Conservation (phyloP, 805 yeast species). For the Candida adriatica region DNA sequence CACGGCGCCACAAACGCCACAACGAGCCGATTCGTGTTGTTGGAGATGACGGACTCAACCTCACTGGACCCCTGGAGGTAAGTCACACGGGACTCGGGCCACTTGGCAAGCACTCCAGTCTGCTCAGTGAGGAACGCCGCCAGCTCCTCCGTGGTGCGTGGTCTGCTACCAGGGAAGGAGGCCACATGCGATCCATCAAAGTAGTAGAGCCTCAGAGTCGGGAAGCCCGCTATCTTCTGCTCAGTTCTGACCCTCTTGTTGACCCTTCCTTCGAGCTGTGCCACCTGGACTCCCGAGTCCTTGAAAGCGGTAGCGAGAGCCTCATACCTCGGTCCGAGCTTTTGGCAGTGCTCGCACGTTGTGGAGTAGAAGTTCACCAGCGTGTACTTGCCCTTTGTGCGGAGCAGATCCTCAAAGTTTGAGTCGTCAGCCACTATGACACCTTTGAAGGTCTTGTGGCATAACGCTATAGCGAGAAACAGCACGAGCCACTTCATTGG, state of each 20-base stretch:
- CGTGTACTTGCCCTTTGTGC: constrained; percentile 17
- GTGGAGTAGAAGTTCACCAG: constrained; percentile 33
- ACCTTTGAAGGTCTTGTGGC: constrained; percentile 13
- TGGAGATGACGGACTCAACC: constrained; percentile 4
- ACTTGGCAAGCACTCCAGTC: constrained; percentile 29
- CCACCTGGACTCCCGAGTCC: constrained; percentile 28
- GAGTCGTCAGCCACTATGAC: constrained; percentile 20
- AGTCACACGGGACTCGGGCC: constrained; percentile 22
- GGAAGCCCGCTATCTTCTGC: constrained; percentile 39
- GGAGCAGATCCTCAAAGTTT: constrained; percentile 16
- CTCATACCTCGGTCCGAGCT: constrained; percentile 38
- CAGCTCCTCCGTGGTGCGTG: constrained; percentile 26
- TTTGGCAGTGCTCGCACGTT: constrained; percentile 39
- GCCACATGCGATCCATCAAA: constrained; percentile 34
- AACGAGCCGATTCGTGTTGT: constrained; percentile 7
- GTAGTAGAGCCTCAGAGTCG: constrained; percentile 41
- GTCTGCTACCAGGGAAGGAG: constrained; percentile 26
- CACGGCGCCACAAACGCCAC: constrained; percentile 33
- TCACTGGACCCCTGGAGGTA: constrained; percentile 12
- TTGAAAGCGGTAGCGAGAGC: constrained; percentile 38
- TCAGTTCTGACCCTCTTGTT: constrained; percentile 30
- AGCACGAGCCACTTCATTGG: constrained; percentile 4
- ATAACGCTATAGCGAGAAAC: no score
- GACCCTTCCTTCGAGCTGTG: constrained; percentile 28
- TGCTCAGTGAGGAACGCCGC: constrained; percentile 25